These are phyloP conservation scores for Pyrenopolyporus hunteri DNA, from an alignment of 495 filamentous ascomycete species.

Conservation along the genomic window DNA sequence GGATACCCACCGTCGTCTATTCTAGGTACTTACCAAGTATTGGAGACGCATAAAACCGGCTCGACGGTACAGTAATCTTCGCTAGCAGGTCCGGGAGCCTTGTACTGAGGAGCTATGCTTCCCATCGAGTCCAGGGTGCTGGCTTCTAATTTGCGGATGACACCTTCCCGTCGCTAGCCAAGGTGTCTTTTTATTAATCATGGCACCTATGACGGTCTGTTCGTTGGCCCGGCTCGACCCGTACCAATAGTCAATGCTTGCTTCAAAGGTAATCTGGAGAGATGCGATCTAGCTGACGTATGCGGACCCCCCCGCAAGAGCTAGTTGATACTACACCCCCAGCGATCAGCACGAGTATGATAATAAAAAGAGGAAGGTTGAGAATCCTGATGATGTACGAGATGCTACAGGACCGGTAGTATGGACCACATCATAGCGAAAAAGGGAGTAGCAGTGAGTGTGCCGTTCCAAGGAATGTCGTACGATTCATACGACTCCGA, in stretches of 20 bases:
- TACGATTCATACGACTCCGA: constrained; percentile 9
- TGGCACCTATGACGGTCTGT: constrained; percentile 23
- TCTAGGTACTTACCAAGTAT: neutral
- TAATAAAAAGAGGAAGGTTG: constrained; percentile 19
- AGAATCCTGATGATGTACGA: constrained; percentile 34
- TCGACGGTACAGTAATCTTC: constrained; percentile 8
- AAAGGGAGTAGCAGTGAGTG: constrained; percentile 5
- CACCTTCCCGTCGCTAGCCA: constrained; percentile 7
- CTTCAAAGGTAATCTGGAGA: constrained; percentile 12
- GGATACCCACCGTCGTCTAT: constrained; percentile 1
- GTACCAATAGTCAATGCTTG: constrained; percentile 23
- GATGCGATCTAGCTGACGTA: constrained; percentile 28
- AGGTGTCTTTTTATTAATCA: constrained; percentile 11
- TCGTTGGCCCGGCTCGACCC: constrained; percentile 27
- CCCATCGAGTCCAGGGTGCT: constrained; percentile 8
- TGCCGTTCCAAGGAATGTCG: constrained; percentile 29
- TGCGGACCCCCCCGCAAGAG: constrained; percentile 21
- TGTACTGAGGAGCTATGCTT: constrained; percentile 19
- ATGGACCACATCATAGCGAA: constrained; percentile 20
- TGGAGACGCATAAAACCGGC: constrained; percentile 1
- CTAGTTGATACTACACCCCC: constrained; percentile 14
- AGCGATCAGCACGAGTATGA: constrained; percentile 26
- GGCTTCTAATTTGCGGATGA: constrained; percentile 26
- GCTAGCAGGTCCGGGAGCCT: neutral
- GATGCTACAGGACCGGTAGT: constrained; percentile 22